Evolutionary conservation across 116 monocot species (phyloP), one percentile per base, ranked within the genome.

Genomic region (Trichopus zeylanicus): DNA sequence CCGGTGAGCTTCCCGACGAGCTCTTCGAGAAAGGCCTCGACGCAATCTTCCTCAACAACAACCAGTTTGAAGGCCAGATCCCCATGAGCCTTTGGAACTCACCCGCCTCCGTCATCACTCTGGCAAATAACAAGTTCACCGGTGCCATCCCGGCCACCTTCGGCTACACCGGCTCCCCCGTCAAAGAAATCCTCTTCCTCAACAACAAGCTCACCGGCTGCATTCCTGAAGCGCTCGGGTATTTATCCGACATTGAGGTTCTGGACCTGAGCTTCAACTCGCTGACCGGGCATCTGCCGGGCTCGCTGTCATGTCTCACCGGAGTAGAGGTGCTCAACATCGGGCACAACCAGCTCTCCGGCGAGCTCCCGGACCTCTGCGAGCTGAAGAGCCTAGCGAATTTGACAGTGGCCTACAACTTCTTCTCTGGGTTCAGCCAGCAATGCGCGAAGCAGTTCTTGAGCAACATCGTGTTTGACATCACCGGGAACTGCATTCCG

Each of bases 181-280:
- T 85, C 1, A 76, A 52, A 54, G 85, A 93, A 62, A 31, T 88
- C 18, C 73, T 88, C 6, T 61, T 89, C 57, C 69, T 82, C 59
- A 89, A 93, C 77, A 93, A 93, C 61, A 75, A 62, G 51, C 87
- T 93, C 63, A 77, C 82, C 0, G 93, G 93, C 5, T 93, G 93
- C 75, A 80, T 93, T 16, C 93, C 93, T 4, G 85, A 89, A 46
- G 77, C 48, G 10, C 25, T 93, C 3, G 93, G 93, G n/a, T 75
- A 69, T 18, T 32, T 86, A 3, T 23, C 62, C 1, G 72, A 68
- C 28, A 64, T 89, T 1, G 80, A 93, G 63, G 93, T 93, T 3
- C 57, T 93, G 7, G 93, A 93, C 34, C 53, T 93, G 37, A 93
- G 93, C 93, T 85, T 70, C 78, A 93, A 93, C 59, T 74, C 88